These are phyloP conservation scores for Taphrina betulina DNA, from an alignment of 1,139 yeast species.

Conservation along the genomic window DNA sequence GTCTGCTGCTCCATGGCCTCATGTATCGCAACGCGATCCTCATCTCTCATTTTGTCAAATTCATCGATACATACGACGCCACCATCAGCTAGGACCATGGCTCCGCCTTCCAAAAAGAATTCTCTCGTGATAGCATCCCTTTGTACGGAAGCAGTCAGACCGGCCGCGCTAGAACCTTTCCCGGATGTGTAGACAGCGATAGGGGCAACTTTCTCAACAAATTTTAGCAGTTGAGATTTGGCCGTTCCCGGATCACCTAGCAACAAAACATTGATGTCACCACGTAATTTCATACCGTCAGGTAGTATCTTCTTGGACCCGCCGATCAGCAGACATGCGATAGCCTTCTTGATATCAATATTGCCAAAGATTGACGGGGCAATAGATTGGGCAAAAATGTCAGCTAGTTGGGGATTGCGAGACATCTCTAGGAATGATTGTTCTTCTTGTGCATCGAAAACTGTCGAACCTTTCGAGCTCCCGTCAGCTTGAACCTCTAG, in stretches of 20 bases:
- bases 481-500: constrained; percentile 78
- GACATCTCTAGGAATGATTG: constrained; percentile 82
- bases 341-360: constrained; percentile 86
- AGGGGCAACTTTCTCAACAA: constrained; percentile 92
- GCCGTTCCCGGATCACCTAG: constrained; percentile 99
- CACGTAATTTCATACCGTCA: constrained; percentile 94
- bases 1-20: constrained; percentile 99
- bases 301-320: constrained; percentile 91
- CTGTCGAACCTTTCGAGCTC: constrained; percentile 58
- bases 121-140: constrained; percentile 85
- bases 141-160: constrained; percentile 96
- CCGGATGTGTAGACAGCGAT: constrained; percentile 96
- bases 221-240: constrained; percentile 89
- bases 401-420: constrained; percentile 78
- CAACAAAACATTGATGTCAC: constrained; percentile 88
- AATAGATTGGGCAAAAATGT: constrained; percentile 78
- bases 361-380: constrained; percentile 98
- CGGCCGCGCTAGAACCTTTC: constrained; percentile 99
- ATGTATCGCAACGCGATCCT: constrained; percentile 97
- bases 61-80: constrained; percentile 99
- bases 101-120: constrained; percentile 97
- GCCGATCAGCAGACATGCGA: constrained; percentile 87
- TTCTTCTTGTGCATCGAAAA: constrained; percentile 90
- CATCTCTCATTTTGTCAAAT: constrained; percentile 98
- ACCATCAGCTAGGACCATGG: constrained; percentile 98